Conservation (phyloP, 2,329 filamentous ascomycete species). For the Stachybotrys chlorohalonatus region DNA sequence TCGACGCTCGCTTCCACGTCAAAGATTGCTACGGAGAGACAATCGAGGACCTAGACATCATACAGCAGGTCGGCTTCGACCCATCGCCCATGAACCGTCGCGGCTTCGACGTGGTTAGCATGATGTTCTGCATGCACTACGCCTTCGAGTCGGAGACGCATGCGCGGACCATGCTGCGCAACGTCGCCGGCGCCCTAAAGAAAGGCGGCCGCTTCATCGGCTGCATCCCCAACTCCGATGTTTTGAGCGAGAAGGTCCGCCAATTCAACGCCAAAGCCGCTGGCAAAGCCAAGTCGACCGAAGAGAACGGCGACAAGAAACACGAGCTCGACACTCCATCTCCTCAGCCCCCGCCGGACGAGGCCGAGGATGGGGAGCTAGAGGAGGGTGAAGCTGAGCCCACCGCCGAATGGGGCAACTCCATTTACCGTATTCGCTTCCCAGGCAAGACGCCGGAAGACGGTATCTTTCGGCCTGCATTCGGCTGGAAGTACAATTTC, state of each 20-base stretch:
- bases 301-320: slow-evolving; percentile 8
- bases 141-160: slow-evolving; percentile 90
- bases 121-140: slow-evolving; percentile 99
- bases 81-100: slow-evolving; percentile 61
- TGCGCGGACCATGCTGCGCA: slow-evolving; percentile 83
- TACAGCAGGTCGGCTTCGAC: slow-evolving; percentile 83
- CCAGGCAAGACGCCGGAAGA: slow-evolving; percentile 73
- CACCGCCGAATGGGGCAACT: slow-evolving; percentile 82
- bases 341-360: slow-evolving; percentile 14
- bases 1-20: slow-evolving; percentile 78
- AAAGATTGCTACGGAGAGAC: slow-evolving; percentile 90
- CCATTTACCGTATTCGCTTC: slow-evolving; percentile 85
- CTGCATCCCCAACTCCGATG: slow-evolving; percentile 93
- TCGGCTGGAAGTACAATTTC: slow-evolving; percentile 97
- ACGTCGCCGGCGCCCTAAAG: slow-evolving; percentile 82
- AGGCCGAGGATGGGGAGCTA: slow-evolving; percentile 32
- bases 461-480: slow-evolving; percentile 87
- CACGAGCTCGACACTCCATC: slow-evolving; percentile 7
- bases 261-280: slow-evolving; percentile 54
- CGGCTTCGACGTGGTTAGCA: slow-evolving; percentile 92
- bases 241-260: slow-evolving; percentile 71
- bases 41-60: slow-evolving; percentile 70
- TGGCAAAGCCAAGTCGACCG: slow-evolving; percentile 31
- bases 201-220: slow-evolving; percentile 94
- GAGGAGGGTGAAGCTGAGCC: slow-evolving; percentile 55